phyloP scores from a whole-genome alignment of 441 rosid species.

The Adansonia rubrostipa region DNA sequence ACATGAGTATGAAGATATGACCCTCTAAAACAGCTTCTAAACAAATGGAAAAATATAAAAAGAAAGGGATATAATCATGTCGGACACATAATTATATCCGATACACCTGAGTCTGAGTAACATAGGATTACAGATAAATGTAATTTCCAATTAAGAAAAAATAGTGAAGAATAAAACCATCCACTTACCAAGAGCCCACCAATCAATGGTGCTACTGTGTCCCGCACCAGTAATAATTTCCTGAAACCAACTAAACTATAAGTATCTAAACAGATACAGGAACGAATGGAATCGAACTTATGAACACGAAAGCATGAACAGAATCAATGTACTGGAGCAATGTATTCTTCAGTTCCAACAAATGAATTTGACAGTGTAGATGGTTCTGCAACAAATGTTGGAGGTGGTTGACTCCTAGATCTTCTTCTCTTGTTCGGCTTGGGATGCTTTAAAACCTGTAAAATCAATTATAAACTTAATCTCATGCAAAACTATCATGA shows the following conservation, averaged over 20 bases:
- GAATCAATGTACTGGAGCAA: slow-evolving; percentile 81
- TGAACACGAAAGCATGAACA: slow-evolving; percentile 2
- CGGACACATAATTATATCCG: too few species aligned
- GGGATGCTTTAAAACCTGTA: slow-evolving; percentile 69
- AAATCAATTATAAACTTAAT: slow-evolving; percentile 2
- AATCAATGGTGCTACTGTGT: slow-evolving; percentile 88
- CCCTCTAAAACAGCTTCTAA: too few species aligned
- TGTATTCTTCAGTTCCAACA: slow-evolving; percentile 98
- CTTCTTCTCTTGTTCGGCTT: slow-evolving; percentile 58
- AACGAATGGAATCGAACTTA: not conserved
- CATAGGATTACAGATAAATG: not conserved
- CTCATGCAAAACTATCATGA: slow-evolving; percentile 4
- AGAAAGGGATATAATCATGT: too few species aligned
- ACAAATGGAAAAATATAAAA: too few species aligned
- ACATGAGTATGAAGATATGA: too few species aligned
- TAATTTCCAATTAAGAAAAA: not conserved
- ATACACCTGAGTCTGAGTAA: too few species aligned
- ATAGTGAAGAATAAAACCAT: not conserved
- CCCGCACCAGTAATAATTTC: slow-evolving; percentile 92
- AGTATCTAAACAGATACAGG: not conserved
- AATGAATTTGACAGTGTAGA: slow-evolving; percentile 78
- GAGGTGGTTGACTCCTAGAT: slow-evolving; percentile 74
- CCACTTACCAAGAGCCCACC: slow-evolving; percentile 94
- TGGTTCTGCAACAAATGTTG: slow-evolving; percentile 91
- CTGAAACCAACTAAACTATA: slow-evolving; percentile 45